A percentile compares a stretch with the other conserved stretches of the same genome.
Conservation (phyloP, 768 basidiomycete genomes). For the Daedaleopsis nitida region DNA sequence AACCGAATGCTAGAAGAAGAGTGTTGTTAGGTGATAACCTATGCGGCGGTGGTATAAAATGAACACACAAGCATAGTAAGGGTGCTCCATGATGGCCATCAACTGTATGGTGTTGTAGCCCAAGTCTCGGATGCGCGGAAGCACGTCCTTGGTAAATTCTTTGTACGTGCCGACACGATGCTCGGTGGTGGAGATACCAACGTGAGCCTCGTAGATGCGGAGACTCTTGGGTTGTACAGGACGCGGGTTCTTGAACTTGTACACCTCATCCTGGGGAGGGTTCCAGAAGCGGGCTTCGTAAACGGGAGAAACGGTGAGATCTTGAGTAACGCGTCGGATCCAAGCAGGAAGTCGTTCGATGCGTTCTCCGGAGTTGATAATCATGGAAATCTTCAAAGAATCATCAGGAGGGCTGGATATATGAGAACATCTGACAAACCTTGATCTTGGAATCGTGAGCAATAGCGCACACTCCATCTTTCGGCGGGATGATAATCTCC, state of each 20-base stretch:
- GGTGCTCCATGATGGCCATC: constrained; percentile 98
- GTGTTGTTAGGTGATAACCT: not conserved
- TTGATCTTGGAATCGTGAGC: constrained; percentile 96
- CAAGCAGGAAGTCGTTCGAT: constrained; percentile 94
- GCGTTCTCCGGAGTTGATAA: constrained; percentile 71
- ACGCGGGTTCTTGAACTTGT: constrained; percentile 79
- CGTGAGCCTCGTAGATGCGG: constrained; percentile 96
- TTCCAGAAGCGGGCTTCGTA: constrained; percentile 99
- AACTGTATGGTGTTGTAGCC: constrained; percentile 98
- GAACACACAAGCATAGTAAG: constrained; percentile 91
- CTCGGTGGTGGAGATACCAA: constrained; percentile 93
- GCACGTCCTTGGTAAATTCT: constrained; percentile 84
- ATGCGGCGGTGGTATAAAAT: not conserved
- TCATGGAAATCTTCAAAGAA: constrained; percentile 80
- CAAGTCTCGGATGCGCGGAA: constrained; percentile 86
- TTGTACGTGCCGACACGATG: constrained; percentile 90
- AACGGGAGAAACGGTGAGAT: constrained; percentile 82
- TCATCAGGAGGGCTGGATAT: not conserved
- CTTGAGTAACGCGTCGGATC: constrained; percentile 95
- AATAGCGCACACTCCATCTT: constrained; percentile 75
- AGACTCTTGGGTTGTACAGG: constrained; percentile 67
- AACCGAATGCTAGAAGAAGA: constrained; percentile 79
- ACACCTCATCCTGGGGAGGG: constrained; percentile 69
- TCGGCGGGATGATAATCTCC: constrained; percentile 78
- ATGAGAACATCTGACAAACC: constrained; percentile 39